A percentile compares a stretch with the other conserved stretches of the same genome.
These are phyloP conservation scores for Pneumocystis wakefieldiae DNA, from an alignment of 1,139 yeast species.

Conservation along the genomic window DNA sequence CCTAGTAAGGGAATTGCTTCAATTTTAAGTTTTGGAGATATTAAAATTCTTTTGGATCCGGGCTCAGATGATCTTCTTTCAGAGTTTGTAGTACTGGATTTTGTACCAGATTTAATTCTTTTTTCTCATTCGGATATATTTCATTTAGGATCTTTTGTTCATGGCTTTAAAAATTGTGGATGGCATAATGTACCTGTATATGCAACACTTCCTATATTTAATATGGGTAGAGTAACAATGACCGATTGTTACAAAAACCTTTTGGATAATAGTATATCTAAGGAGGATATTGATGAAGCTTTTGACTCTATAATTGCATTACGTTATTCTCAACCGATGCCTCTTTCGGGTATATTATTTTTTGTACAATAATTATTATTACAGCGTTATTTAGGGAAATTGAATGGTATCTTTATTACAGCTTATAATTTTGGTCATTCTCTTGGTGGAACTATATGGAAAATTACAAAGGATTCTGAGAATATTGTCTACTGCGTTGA, in stretches of 20 bases:
- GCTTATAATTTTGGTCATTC: slow-evolving; percentile 90
- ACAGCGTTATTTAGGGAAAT: background rate
- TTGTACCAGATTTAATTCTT: slow-evolving; percentile 40
- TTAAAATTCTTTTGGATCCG: slow-evolving; percentile 11
- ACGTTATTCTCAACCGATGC: slow-evolving; percentile 68
- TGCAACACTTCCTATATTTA: slow-evolving; percentile 76
- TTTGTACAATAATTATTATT: background rate
- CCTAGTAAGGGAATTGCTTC: slow-evolving; percentile 4
- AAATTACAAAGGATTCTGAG: slow-evolving; percentile 57
- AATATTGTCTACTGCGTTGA: slow-evolving; percentile 75
- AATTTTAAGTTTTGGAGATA: slow-evolving; percentile 8
- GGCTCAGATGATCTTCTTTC: slow-evolving; percentile 10
- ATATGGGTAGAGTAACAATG: slow-evolving; percentile 72
- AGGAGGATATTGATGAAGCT: slow-evolving; percentile 63
- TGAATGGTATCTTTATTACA: slow-evolving; percentile 40
- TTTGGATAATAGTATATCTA: slow-evolving; percentile 34
- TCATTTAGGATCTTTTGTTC: slow-evolving; percentile 66
- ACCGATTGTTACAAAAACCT: slow-evolving; percentile 72
- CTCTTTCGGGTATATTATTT: slow-evolving; percentile 15
- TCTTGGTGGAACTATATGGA: slow-evolving; percentile 86
- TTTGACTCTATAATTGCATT: slow-evolving; percentile 55
- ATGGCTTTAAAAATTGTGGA: slow-evolving; percentile 45
- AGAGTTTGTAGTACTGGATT: background rate
- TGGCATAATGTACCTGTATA: slow-evolving; percentile 61
- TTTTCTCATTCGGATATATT: slow-evolving; percentile 76